Conservation (phyloP, 2,329 filamentous ascomycete species). For the Trichoderma simmonsii region DNA sequence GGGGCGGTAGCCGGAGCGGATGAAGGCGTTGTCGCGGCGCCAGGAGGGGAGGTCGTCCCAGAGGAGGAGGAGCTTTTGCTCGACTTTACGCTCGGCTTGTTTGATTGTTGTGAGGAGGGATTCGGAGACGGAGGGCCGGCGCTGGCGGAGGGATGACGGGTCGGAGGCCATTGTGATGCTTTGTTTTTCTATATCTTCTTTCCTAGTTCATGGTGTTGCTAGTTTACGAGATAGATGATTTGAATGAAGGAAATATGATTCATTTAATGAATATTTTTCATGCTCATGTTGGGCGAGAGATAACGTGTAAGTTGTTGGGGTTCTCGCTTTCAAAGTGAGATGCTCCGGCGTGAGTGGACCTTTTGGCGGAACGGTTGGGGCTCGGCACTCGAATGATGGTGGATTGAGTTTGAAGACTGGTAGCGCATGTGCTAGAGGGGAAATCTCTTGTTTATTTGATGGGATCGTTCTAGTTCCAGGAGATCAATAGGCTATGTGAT, state of each 20-base stretch:
- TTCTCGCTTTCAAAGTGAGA: neutral
- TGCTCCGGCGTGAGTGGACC: slow-evolving; percentile 3
- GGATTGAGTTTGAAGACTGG: neutral
- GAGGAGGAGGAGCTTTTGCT: slow-evolving; percentile 43
- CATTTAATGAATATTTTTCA: neutral
- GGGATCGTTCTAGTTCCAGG: neutral
- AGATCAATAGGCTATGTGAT: neutral
- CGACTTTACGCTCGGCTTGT: slow-evolving; percentile 39
- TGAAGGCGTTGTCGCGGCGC: slow-evolving; percentile 59
- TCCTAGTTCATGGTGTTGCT: neutral
- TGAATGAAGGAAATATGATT: neutral
- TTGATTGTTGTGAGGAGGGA: slow-evolving; percentile 28
- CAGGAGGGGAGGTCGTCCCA: slow-evolving; percentile 59
- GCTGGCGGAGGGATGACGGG: slow-evolving; percentile 26
- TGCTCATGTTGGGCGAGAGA: neutral
- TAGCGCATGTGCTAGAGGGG: neutral
- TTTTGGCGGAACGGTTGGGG: slow-evolving; percentile 12
- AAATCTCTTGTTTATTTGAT: neutral
- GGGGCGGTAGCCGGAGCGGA: slow-evolving; percentile 52
- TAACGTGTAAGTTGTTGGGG: slow-evolving; percentile 6
- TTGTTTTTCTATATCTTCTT: neutral
- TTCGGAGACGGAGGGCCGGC: slow-evolving; percentile 30
- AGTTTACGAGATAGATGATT: neutral
- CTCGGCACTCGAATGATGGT: neutral
- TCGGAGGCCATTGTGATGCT: neutral